phyloP scores from a whole-genome alignment of 169 alveolate genomes.

The Miamiensis avidus region DNA sequence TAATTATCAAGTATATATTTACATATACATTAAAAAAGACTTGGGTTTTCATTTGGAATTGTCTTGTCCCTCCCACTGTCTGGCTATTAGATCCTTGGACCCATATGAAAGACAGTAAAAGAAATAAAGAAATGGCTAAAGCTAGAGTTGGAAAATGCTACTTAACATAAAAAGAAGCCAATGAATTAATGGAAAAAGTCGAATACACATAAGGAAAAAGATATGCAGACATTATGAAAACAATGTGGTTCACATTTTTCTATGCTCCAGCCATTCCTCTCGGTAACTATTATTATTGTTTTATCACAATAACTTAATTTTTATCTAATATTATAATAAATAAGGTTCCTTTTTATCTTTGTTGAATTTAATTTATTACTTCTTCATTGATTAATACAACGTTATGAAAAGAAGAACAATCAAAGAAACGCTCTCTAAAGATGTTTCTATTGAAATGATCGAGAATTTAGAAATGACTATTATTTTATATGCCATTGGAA shows the following conservation, averaged over 20 bases:
- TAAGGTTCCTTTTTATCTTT: slow-evolving; percentile 23
- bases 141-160: slow-evolving; percentile 27
- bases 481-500: slow-evolving; percentile 34
- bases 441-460: slow-evolving; percentile 42
- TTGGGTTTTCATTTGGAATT: slow-evolving; percentile 39
- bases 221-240: slow-evolving; percentile 52
- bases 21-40: too few species aligned
- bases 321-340: too few species aligned
- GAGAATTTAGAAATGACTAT: slow-evolving; percentile 32
- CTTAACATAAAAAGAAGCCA: slow-evolving; percentile 40
- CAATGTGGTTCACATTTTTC: slow-evolving; percentile 54
- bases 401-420: slow-evolving; percentile 35
- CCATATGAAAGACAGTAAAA: slow-evolving; percentile 23
- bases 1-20: too few species aligned
- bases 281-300: slow-evolving; percentile 1
- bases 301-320: too few species aligned
- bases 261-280: slow-evolving; percentile 43
- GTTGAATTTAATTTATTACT: slow-evolving; percentile 32
- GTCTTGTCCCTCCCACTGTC: slow-evolving; percentile 41
- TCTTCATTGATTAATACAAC: slow-evolving; percentile 40
- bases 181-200: slow-evolving; percentile 42
- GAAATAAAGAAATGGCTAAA: slow-evolving; percentile 10
- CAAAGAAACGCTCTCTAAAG: slow-evolving; percentile 36
- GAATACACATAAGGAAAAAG: slow-evolving; percentile 42
- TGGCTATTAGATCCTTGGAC: slow-evolving; percentile 49